A percentile compares a stretch with the other conserved stretches of the same genome.
These are phyloP conservation scores for Scopulariopsis brevicaulis DNA, from an alignment of 2,329 filamentous ascomycete genomes.

Conservation along the genomic window DNA sequence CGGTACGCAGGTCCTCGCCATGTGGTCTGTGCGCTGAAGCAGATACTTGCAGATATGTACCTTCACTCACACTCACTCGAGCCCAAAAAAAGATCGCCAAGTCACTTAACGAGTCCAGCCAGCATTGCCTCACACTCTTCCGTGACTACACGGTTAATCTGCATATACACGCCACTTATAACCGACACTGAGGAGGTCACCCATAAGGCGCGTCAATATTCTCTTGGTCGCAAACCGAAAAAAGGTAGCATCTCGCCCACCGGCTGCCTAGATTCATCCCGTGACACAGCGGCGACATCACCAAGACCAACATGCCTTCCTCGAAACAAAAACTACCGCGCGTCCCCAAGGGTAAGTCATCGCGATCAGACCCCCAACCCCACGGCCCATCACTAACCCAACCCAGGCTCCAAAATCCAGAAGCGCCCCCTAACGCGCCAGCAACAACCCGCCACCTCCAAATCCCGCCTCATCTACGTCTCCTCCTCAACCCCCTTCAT, in stretches of 20 bases:
- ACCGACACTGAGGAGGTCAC: too few relatives aligned
- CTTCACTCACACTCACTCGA: not conserved
- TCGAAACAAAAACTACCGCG: constrained; percentile 20
- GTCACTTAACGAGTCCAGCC: not conserved
- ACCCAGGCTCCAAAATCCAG: constrained; percentile 32
- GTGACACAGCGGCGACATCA: not conserved
- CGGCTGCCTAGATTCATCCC: not conserved
- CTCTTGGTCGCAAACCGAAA: too few relatives aligned
- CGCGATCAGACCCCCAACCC: not conserved
- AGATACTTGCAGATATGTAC: not conserved
- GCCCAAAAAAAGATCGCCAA: not conserved
- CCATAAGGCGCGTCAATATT: too few relatives aligned
- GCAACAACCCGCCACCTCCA: constrained; percentile 28
- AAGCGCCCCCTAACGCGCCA: constrained; percentile 33
- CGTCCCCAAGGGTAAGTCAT: constrained; percentile 18
- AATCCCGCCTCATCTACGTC: constrained; percentile 48
- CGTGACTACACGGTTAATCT: too few relatives aligned
- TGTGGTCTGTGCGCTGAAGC: not conserved
- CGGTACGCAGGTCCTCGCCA: too few relatives aligned
- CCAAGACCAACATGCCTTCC: constrained; percentile 4
- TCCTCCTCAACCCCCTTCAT: constrained; percentile 55
- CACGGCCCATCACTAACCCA: not conserved
- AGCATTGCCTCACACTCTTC: too few relatives aligned
- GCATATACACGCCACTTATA: too few relatives aligned
- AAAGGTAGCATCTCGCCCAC: too few relatives aligned